Percentiles rank a stretch among this genome's conserved stretches.
Evolutionary conservation across 306 rosid species (phyloP).

Genomic region (Gillenia trifoliata): DNA sequence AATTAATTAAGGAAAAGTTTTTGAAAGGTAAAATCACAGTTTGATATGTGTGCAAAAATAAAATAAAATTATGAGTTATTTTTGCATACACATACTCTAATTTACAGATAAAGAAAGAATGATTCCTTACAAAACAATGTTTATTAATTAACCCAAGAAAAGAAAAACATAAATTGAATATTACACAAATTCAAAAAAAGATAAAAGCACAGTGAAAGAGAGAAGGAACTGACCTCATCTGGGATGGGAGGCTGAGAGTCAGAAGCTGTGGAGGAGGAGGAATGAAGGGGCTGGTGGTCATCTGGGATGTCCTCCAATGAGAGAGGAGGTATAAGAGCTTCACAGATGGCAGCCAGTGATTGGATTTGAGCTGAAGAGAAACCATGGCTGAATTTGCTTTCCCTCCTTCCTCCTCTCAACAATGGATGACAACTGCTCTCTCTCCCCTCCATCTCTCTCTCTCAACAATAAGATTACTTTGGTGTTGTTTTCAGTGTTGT

Average conservation of each 20-base stretch:
- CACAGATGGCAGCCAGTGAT: constrained; percentile 59
- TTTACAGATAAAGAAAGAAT: no score
- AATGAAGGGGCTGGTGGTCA: constrained; percentile 20
- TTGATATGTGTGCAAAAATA: not conserved
- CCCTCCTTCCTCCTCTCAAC: constrained; percentile 42
- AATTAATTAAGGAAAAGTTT: no score
- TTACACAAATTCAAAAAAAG: not conserved
- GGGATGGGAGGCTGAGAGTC: constrained; percentile 62
- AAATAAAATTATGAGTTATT: no score
- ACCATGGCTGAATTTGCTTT: constrained; percentile 50
- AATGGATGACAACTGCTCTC: constrained; percentile 38
- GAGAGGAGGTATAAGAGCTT: constrained; percentile 64
- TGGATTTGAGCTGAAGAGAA: constrained; percentile 58
- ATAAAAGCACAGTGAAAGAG: not conserved
- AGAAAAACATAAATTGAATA: not conserved
- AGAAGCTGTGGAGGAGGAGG: constrained; percentile 43
- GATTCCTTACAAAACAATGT: no score
- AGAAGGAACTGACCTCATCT: constrained; percentile 49
- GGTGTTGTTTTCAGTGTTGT: not conserved
- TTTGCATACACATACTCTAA: not conserved
- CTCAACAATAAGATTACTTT: not conserved
- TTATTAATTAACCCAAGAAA: not conserved
- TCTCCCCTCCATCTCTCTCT: constrained; percentile 20
- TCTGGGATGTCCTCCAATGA: constrained; percentile 15
- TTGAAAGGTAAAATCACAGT: no score